phyloP scores from a whole-genome alignment of 129 eudicot species.

The Flaveria bidentis region DNA sequence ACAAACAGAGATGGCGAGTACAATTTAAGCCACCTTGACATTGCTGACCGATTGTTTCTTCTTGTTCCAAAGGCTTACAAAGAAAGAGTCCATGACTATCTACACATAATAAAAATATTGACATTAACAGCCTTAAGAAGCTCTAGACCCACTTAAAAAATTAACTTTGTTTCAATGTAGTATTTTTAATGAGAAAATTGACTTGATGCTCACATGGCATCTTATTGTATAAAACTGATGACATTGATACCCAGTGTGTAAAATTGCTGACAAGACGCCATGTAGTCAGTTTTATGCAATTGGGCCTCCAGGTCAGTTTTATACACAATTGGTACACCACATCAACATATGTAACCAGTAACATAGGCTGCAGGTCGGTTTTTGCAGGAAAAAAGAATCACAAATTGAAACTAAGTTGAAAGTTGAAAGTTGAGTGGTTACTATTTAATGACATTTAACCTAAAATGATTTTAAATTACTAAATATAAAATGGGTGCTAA shows the following conservation, averaged over 20 bases:
- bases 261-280: background rate
- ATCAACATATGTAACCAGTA: background rate
- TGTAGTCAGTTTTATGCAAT: background rate
- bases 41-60: conserved; percentile 39
- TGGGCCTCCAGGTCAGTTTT: background rate
- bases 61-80: conserved; percentile 64
- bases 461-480: background rate
- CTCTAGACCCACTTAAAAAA: too few species aligned
- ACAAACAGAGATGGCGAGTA: background rate
- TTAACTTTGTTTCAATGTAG: background rate
- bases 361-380: background rate
- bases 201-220: background rate
- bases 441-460: background rate
- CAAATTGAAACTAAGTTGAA: background rate
- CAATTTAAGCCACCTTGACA: conserved; percentile 46
- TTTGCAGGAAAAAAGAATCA: background rate
- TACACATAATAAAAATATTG: conserved; percentile 28
- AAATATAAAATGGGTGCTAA: background rate
- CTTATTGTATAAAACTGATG: background rate
- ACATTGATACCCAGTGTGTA: background rate
- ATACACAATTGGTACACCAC: background rate
- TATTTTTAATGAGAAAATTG: background rate
- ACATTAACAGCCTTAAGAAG: too few species aligned
- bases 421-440: too few species aligned
- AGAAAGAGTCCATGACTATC: conserved; percentile 87